Evolutionary conservation across 1,284 basidiomycete species (phyloP).

Genomic region (Fomitopsis palustris): DNA sequence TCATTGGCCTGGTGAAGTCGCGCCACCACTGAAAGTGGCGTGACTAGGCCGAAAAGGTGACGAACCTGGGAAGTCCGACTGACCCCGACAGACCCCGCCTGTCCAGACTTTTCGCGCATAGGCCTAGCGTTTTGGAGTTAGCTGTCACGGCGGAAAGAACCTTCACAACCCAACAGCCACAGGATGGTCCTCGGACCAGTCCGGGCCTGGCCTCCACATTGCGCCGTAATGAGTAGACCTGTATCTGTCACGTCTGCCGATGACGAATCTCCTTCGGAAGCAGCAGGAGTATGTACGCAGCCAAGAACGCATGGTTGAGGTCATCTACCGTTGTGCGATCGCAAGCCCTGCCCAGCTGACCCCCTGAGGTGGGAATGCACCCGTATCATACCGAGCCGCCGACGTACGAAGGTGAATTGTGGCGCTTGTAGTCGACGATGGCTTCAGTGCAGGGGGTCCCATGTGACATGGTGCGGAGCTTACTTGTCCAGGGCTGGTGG

Average conservation of each 20-base stretch:
- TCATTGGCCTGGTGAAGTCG: too few relatives aligned
- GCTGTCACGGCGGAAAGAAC: not conserved
- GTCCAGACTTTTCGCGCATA: too few relatives aligned
- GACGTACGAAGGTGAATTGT: too few relatives aligned
- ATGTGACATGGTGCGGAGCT: not conserved
- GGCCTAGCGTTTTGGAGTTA: too few relatives aligned
- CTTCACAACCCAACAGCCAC: not conserved
- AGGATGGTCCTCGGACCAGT: not conserved
- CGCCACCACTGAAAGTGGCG: too few relatives aligned
- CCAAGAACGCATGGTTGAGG: not conserved
- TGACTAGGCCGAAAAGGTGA: too few relatives aligned
- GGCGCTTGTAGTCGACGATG: too few relatives aligned
- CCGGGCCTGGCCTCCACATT: not conserved
- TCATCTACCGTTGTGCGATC: not conserved
- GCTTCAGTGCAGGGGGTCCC: not conserved
- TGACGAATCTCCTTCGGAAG: not conserved
- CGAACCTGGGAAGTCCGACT: too few relatives aligned
- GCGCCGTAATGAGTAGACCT: not conserved
- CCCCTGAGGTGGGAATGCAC: not conserved
- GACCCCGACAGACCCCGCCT: too few relatives aligned
- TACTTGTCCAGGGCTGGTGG: not conserved
- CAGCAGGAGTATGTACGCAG: not conserved
- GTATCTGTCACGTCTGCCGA: not conserved
- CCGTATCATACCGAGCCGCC: not conserved
- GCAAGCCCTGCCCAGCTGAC: not conserved